Conservation (phyloP, 2,329 filamentous ascomycete genomes). For the Emydomyces testavorans region DNA sequence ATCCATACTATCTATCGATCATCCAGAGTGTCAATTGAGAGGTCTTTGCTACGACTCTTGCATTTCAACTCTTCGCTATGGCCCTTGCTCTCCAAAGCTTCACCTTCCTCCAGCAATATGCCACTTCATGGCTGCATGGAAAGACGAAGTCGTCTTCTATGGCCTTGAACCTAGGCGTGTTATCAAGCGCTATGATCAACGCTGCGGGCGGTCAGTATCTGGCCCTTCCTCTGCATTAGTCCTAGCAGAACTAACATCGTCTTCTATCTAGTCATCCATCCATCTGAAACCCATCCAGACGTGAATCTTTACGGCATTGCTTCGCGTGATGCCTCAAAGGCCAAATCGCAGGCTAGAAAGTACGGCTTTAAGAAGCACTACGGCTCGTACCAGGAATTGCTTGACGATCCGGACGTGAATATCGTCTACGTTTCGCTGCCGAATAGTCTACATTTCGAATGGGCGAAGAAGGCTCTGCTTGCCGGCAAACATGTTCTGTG, state of each 20-base stretch:
- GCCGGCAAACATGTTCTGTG: constrained; percentile 25
- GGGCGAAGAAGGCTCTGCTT: constrained; percentile 30
- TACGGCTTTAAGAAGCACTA: constrained; percentile 39
- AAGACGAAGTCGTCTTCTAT: constrained; percentile 9
- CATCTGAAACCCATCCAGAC: constrained; percentile 44
- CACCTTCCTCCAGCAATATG: constrained; percentile 12
- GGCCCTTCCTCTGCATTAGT: background rate
- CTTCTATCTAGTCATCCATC: constrained; percentile 26
- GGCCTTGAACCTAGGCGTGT: constrained; percentile 13
- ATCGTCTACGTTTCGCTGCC: constrained; percentile 43
- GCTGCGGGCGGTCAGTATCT: constrained; percentile 8
- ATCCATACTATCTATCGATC: too few species aligned
- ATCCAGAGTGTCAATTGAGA: too few species aligned
- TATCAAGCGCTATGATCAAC: constrained; percentile 12
- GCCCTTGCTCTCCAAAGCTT: constrained; percentile 3
- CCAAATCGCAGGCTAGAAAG: constrained; percentile 40
- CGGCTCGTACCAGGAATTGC: constrained; percentile 20
- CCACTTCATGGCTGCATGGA: constrained; percentile 9
- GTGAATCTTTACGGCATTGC: constrained; percentile 45
- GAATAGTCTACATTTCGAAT: constrained; percentile 32
- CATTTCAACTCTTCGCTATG: constrained; percentile 7
- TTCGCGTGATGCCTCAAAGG: constrained; percentile 39
- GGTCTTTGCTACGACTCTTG: too few species aligned
- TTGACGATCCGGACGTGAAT: constrained; percentile 29
- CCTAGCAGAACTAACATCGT: background rate